phyloP scores from a whole-genome alignment of 129 eudicot species.

The Logfia minima region DNA sequence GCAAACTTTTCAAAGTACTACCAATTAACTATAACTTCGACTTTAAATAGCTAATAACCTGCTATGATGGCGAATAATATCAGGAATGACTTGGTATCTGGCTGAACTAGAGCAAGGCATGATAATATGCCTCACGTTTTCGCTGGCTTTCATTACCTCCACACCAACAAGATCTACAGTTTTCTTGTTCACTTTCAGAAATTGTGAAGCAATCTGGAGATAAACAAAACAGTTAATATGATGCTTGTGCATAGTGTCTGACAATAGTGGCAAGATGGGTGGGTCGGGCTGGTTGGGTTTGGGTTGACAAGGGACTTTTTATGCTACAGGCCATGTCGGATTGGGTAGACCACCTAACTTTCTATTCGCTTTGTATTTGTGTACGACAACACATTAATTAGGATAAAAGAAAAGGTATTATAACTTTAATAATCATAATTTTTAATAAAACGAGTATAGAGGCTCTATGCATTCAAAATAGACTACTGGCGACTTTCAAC shows the following conservation, averaged over 20 bases:
- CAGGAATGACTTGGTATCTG: slow-evolving; percentile 86
- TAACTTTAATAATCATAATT: neutral
- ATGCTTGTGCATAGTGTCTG: neutral
- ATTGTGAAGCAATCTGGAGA: slow-evolving; percentile 63
- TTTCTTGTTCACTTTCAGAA: slow-evolving; percentile 68
- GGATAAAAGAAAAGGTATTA: neutral
- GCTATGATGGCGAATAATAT: slow-evolving; percentile 87
- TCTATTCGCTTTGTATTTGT: neutral
- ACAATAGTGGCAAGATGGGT: neutral
- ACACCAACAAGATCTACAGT: slow-evolving; percentile 80
- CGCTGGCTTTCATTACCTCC: slow-evolving; percentile 83
- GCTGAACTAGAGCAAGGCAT: slow-evolving; percentile 86
- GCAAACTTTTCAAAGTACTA: neutral
- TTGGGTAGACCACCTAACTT: neutral
- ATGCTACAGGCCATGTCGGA: neutral
- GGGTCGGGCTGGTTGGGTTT: neutral
- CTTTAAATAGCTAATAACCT: slow-evolving; percentile 39
- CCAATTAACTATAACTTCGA: neutral
- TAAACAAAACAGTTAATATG: neutral
- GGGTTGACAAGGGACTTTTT: neutral
- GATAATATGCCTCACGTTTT: slow-evolving; percentile 67
- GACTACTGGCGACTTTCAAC: neutral
- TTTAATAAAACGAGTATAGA: neutral
- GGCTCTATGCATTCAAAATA: neutral
- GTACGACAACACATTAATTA: neutral